Evolutionary conservation across 2,329 filamentous ascomycete species (phyloP).

Genomic region (Colletotrichum truncatum): DNA sequence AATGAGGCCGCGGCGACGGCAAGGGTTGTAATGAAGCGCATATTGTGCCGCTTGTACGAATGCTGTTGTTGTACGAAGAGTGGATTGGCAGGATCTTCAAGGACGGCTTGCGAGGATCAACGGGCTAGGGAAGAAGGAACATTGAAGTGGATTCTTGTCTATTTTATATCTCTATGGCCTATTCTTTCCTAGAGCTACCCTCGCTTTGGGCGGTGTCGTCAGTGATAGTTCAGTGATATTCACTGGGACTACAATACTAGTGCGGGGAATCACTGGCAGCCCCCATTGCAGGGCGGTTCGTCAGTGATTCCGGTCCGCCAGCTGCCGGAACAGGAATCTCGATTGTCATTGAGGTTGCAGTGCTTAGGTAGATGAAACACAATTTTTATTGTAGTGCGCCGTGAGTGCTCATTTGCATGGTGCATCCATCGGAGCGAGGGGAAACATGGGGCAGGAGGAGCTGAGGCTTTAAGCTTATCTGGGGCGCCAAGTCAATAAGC

Average conservation of each 20-base stretch:
- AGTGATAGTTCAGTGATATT: too few species aligned
- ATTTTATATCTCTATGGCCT: too few species aligned
- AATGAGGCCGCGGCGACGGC: slow-evolving; percentile 27
- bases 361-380: background rate
- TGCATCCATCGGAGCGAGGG: slow-evolving; percentile 23
- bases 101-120: background rate
- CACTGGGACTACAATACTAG: background rate
- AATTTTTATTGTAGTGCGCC: background rate
- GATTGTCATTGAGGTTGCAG: background rate
- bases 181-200: too few species aligned
- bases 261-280: slow-evolving; percentile 14
- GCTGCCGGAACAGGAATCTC: slow-evolving; percentile 21
- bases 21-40: slow-evolving; percentile 27
- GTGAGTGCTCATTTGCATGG: background rate
- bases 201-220: too few species aligned
- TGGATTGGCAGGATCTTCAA: background rate
- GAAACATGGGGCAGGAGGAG: slow-evolving; percentile 24
- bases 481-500: slow-evolving; percentile 10
- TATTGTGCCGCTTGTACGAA: background rate
- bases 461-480: slow-evolving; percentile 24
- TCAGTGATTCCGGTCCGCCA: background rate
- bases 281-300: background rate
- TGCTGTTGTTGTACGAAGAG: background rate
- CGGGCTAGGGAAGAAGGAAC: too few species aligned
- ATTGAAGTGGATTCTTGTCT: too few species aligned